Evolutionary conservation across 352 stramenopile genomes (phyloP), one percentile per base, ranked within the genome.

Genomic region (Globisporangium apiculatum): DNA sequence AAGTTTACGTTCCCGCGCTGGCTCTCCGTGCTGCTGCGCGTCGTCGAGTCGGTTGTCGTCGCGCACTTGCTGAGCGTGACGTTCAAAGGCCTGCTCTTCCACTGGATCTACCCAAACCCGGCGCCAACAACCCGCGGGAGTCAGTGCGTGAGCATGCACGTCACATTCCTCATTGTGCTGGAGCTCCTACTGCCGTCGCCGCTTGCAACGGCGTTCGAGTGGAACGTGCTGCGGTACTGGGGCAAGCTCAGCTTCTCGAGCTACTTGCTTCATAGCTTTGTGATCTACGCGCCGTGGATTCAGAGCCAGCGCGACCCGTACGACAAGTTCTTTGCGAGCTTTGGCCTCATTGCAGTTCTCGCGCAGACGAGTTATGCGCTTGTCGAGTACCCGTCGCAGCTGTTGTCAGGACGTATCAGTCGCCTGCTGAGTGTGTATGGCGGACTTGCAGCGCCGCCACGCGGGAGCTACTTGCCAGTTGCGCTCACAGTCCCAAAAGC

Each of bases 251-350:
- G 67, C 55, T 79, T 70, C 48, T 79, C 71, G 5, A 58, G 73
- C 40, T 79, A 79, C 57, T 45, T 79, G 60, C 60, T 79, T 2
- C 71, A 75, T 60, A 80, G 62, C 52, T 83, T 85, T 53, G 72
- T 75, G 43, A 55, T 72, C 37, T 67, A 72, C 61, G 36, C 49
- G 31, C 14, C 53, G 5, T 55, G 10, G 24, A 35, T 85, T 14
- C 42, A 14, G 15, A 40, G 64, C 17, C 64, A 76, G 59, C 17
- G 36, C 11, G 66, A 72, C 9, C 63, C 59, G 31, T 77, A 76
- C 51, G 62, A 85, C 55, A 60, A 58, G 12, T 63, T 82, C 49
- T 75, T 76, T 17, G 54, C 53, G 0, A 47, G 61, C 7, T 73
- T 81, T 48, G 63, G 55, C 7, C 60, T 83, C 48, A 43, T 50